Evolutionary conservation across 805 yeast species (phyloP).

Genomic region (Suhomyces tanzawaensis): DNA sequence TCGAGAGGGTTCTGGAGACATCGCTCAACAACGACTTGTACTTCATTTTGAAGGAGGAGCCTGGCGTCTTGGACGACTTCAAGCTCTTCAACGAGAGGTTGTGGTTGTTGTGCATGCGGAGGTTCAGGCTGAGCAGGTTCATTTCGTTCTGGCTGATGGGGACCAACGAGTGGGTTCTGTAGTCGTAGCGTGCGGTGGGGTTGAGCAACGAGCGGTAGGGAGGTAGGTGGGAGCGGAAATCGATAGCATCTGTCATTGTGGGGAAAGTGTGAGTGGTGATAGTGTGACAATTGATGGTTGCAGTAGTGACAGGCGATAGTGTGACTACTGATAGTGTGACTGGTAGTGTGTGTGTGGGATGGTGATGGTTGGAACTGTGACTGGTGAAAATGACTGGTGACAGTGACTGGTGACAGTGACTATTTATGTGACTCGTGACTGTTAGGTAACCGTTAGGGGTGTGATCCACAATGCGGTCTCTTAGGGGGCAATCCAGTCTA

Average conservation of each 20-base stretch:
- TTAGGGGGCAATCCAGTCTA: too few relatives aligned
- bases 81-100: conserved; percentile 11
- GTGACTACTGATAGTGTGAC: too few relatives aligned
- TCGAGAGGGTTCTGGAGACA: conserved; percentile 42
- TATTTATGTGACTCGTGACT: too few relatives aligned
- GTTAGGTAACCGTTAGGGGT: too few relatives aligned
- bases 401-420: too few relatives aligned
- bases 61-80: conserved; percentile 4
- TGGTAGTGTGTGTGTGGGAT: too few relatives aligned
- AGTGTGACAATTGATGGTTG: too few relatives aligned
- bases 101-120: conserved; percentile 15
- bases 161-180: conserved; percentile 43
- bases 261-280: too few relatives aligned
- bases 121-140: conserved; percentile 17
- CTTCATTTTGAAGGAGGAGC: conserved; percentile 39
- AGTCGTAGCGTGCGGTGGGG: conserved; percentile 51
- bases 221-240: conserved; percentile 9
- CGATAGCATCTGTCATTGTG: conserved; percentile 5
- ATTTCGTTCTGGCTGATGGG: conserved; percentile 37
- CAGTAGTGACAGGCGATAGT: too few relatives aligned
- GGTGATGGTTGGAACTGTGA: too few relatives aligned
- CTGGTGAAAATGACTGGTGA: too few relatives aligned
- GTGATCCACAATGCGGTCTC: too few relatives aligned
- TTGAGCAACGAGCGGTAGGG: conserved; percentile 52
- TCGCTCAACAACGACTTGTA: conserved; percentile 49